Base-by-base conservation (phyloP, 805 yeast species). In the Teunomyces lycoperdinae region DNA sequence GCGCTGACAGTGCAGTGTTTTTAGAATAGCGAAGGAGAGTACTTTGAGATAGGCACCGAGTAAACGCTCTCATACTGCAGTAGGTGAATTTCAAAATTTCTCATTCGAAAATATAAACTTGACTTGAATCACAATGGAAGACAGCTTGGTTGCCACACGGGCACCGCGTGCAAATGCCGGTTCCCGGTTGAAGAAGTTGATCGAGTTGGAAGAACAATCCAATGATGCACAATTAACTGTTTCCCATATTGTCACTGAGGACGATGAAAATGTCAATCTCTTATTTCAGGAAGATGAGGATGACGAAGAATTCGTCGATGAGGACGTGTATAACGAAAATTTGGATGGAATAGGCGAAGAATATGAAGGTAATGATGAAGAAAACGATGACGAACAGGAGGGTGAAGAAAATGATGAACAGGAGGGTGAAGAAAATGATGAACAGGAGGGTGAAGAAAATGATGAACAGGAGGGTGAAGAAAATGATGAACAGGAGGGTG, bases 111-210 rank as follows among this genome's bases (percentile, higher is more conserved):
- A 38, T 26, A 38, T 24, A 24, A n/a, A 38, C 9, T n/a, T n/a
- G 6, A 9, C 17, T 11, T 8, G 14, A 10, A 33, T 20, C 24
- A 48, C 38, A 33, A 40, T 36, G 45, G 79, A 73, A 32, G 85
- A 83, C 41, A 76, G 80, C 57, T 74, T 89, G 47, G 85, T 86
- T 56, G 81, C 87, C 16, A 85, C 96, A 3, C 78, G 97, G 51
- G 70, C 81, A 50, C 75, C 89, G 53, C 80, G 99, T 46, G 66
- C 89, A 39, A 94, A 92, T 68, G 99, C 99, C 1, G 99, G 99
- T 11, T 85, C 88, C 45, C 75, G 94, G 46, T 72, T 94, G 62
- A 80, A 81, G 58, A 81, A 82, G 48, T 75, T 94, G 50, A 70
- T 94, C 14, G 86, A 83, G 49, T 76, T 87, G 27, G 96, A 84